A percentile compares a stretch with the other conserved stretches of the same genome.
Evolutionary conservation across 352 stramenopile species (phyloP).

Genomic region (Pythium folliculosum): DNA sequence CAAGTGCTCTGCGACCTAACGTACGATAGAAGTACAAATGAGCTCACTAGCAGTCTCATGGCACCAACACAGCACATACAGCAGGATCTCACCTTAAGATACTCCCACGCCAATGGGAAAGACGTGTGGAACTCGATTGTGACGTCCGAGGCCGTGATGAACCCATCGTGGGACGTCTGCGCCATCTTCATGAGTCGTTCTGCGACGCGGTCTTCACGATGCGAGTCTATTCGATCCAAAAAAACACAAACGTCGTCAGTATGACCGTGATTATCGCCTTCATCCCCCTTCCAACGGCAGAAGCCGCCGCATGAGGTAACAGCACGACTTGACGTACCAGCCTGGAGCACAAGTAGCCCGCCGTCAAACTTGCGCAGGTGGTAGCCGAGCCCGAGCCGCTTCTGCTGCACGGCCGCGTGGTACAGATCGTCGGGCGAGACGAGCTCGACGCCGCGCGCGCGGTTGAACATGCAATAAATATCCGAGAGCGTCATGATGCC

Average conservation of each 20-base stretch:
- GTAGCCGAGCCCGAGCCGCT: constrained; percentile 88
- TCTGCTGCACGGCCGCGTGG: constrained; percentile 85
- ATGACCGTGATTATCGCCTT: neutral
- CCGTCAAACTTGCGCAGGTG: constrained; percentile 93
- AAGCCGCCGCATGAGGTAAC: too few species aligned
- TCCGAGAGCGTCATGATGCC: constrained; percentile 98
- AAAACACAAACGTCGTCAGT: neutral
- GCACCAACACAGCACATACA: neutral
- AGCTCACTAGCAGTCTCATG: too few species aligned
- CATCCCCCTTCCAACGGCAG: neutral
- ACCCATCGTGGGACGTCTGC: constrained; percentile 65
- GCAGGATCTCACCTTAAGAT: constrained; percentile 78
- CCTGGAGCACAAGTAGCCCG: constrained; percentile 93
- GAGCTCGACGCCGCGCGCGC: constrained; percentile 95
- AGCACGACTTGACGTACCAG: too few species aligned
- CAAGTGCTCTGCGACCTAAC: constrained; percentile 89
- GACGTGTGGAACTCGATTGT: constrained; percentile 92
- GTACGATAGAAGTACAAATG: neutral
- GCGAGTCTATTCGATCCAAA: constrained; percentile 47
- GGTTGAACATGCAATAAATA: constrained; percentile 99
- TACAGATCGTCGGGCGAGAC: constrained; percentile 98
- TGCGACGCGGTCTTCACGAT: constrained; percentile 84
- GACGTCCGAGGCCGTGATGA: constrained; percentile 91
- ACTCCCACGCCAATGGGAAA: constrained; percentile 94
- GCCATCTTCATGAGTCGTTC: constrained; percentile 77